A percentile compares a stretch with the other conserved stretches of the same genome.
phyloP scores from a whole-genome alignment of 495 filamentous ascomycete genomes.

The Neurospora sp. region DNA sequence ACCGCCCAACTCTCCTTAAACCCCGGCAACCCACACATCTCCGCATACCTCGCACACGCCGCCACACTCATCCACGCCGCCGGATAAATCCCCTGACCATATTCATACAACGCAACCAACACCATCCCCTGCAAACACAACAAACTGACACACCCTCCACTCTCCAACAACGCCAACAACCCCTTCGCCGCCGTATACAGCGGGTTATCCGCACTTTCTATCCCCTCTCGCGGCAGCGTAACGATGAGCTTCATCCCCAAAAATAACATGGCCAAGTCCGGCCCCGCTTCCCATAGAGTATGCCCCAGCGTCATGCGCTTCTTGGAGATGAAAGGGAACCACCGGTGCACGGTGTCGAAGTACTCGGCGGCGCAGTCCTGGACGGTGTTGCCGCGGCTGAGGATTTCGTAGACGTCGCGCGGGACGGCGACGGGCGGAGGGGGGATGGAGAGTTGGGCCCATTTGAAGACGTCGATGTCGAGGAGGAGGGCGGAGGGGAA shows the following conservation, averaged over 20 bases:
- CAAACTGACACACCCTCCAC: slow-evolving; percentile 29
- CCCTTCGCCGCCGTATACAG: slow-evolving; percentile 35
- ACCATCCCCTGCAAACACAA: slow-evolving; percentile 32
- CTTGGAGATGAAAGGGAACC: slow-evolving; percentile 43
- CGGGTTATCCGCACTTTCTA: slow-evolving; percentile 13
- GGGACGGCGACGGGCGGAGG: slow-evolving; percentile 20
- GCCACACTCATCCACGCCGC: slow-evolving; percentile 37
- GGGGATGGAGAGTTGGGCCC: slow-evolving; percentile 19
- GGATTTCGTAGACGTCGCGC: slow-evolving; percentile 23
- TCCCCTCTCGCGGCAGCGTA: slow-evolving; percentile 15
- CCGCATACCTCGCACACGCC: slow-evolving; percentile 31
- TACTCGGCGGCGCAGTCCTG: slow-evolving; percentile 21
- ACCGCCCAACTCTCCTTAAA: slow-evolving; percentile 19
- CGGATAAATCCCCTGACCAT: slow-evolving; percentile 39
- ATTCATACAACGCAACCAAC: slow-evolving; percentile 36
- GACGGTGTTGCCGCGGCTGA: slow-evolving; percentile 19
- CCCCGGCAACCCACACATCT: slow-evolving; percentile 37
- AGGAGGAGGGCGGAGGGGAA: slow-evolving; percentile 24
- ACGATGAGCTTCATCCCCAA: slow-evolving; percentile 39
- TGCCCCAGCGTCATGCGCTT: slow-evolving; percentile 33
- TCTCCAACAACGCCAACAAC: slow-evolving; percentile 28
- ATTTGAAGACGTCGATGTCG: slow-evolving; percentile 27
- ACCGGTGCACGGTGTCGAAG: slow-evolving; percentile 28
- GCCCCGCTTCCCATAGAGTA: slow-evolving; percentile 30
- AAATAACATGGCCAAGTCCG: slow-evolving; percentile 39